These are phyloP conservation scores for Whalleya microplaca DNA, from an alignment of 2,329 filamentous ascomycete species.

Conservation along the genomic window DNA sequence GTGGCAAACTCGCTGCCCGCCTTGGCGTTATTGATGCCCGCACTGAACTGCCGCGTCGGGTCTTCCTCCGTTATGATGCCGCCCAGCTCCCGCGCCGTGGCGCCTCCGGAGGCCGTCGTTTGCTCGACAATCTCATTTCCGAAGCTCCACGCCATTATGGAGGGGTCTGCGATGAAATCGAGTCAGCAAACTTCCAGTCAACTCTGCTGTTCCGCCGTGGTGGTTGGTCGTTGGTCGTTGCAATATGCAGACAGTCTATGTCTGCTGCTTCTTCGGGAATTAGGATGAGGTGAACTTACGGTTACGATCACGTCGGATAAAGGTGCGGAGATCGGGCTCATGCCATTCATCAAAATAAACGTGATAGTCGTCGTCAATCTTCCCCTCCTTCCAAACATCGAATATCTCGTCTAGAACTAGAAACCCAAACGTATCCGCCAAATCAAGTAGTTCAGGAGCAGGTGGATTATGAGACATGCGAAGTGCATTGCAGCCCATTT, in stretches of 20 bases:
- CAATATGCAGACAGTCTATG: too few relatives aligned
- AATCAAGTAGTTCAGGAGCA: constrained; percentile 51
- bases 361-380: constrained; percentile 53
- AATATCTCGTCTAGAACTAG: constrained; percentile 58
- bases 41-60: constrained; percentile 9
- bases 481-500: constrained; percentile 54
- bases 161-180: constrained; percentile 41
- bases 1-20: constrained; percentile 11
- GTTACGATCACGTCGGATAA: constrained; percentile 57
- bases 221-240: too few relatives aligned
- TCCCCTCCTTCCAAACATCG: constrained; percentile 51
- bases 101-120: constrained; percentile 15
- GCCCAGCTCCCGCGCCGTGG: constrained; percentile 34
- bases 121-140: constrained; percentile 59
- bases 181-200: not conserved
- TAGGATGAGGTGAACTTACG: constrained; percentile 25
- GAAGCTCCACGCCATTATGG: constrained; percentile 54
- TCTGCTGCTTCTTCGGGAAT: not conserved
- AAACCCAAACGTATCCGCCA: constrained; percentile 54
- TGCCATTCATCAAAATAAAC: constrained; percentile 56
- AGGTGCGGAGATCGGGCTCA: constrained; percentile 53
- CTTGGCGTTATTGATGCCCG: constrained; percentile 11
- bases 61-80: constrained; percentile 30
- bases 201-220: not conserved
- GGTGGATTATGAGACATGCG: constrained; percentile 58